Conservation (phyloP, 2,329 filamentous ascomycete genomes). For the Curvularia sp. region DNA sequence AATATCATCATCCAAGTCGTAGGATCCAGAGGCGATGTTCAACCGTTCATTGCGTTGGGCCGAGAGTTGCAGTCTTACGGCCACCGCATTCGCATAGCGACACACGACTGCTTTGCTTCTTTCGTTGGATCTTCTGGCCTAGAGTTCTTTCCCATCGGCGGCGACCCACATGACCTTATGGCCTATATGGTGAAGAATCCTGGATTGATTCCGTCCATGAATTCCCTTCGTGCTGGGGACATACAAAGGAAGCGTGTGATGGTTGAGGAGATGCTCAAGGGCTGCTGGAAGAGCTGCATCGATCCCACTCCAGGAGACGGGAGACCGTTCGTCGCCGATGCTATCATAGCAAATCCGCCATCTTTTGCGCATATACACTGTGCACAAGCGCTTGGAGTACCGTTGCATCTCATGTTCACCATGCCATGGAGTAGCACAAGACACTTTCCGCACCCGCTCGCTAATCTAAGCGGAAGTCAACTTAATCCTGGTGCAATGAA, state of each 20-base stretch:
- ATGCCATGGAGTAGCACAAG: slow-evolving; percentile 60
- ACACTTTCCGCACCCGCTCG: slow-evolving; percentile 59
- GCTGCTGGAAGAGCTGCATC: slow-evolving; percentile 43
- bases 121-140: slow-evolving; percentile 27
- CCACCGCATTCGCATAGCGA: slow-evolving; percentile 39
- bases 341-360: slow-evolving; percentile 79
- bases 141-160: slow-evolving; percentile 49
- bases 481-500: slow-evolving; percentile 38
- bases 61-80: slow-evolving; percentile 52
- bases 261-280: slow-evolving; percentile 37
- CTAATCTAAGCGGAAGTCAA: slow-evolving; percentile 49
- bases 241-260: slow-evolving; percentile 41
- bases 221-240: slow-evolving; percentile 35
- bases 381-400: slow-evolving; percentile 74
- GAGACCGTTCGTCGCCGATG: slow-evolving; percentile 74
- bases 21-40: slow-evolving; percentile 56
- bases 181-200: slow-evolving; percentile 60
- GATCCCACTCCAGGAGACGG: too few relatives aligned
- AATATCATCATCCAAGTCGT: too few relatives aligned
- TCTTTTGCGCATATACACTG: slow-evolving; percentile 78
- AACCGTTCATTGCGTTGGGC: slow-evolving; percentile 66
- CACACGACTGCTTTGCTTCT: slow-evolving; percentile 28
- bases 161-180: slow-evolving; percentile 47
- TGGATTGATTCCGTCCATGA: slow-evolving; percentile 44
- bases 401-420: slow-evolving; percentile 76